Evolutionary conservation across 2,329 filamentous ascomycete genomes (phyloP), one percentile per base, ranked within the genome.

Genomic region (Biscogniauxia mediterranea): DNA sequence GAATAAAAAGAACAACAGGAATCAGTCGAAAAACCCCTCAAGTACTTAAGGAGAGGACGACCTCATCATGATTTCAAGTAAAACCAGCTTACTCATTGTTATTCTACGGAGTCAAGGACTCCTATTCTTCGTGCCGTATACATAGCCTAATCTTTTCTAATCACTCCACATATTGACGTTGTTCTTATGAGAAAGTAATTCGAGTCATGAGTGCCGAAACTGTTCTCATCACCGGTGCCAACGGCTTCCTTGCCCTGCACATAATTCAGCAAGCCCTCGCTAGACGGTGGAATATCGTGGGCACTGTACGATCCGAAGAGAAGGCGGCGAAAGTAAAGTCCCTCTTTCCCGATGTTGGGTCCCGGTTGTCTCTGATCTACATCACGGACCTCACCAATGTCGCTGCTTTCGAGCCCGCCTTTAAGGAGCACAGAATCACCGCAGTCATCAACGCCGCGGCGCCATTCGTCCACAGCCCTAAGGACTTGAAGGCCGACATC

Each of bases 201-300:
- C 26, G 19, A n/a, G 19, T 15, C 9, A 57, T 52, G 55, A 21
- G 38, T 25, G n/a, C 25, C 17, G 46, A 57, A 52, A 51, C 25
- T n/a, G 26, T 57, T 23, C 55, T 52, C 15, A n/a, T 57, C 46
- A 38, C 38, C 21, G 55, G 55, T 3, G 42, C 55, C 13, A 57
- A 57, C 28, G 55, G 55, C 21, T 57, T 50, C 20, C 9, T 57
- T n/a, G 21, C 46, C 23, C 46, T 57, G 1, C 55, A 57, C 19
- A 32, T 51, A 52, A 32, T 46, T 6, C 55, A 57, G 6, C 42
- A 57, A 6, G 55, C 55, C 6, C 42, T 57, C 1, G 20, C 15
- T 42, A 51, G 23, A 52, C 46, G 15, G n/a, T 57, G 55, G 55
- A 52, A 57, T 17, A 32, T 57, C 17, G 46, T 51, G n/a, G 55